Evolutionary conservation across 371 early-diverging fungal species (phyloP).

Genomic region (Mucor sp.): DNA sequence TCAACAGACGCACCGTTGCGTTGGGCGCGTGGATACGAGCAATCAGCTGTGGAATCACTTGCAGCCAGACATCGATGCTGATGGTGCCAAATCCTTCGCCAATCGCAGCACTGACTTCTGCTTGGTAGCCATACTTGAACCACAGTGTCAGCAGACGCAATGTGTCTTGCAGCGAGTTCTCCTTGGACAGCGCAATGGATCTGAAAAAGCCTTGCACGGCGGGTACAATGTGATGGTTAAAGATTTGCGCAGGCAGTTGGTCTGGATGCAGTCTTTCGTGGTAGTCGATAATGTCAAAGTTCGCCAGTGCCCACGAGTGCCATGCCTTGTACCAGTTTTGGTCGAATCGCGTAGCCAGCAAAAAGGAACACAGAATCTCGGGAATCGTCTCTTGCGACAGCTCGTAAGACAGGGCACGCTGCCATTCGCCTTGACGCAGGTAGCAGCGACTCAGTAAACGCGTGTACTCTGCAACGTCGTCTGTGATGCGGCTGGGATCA

Average conservation of each 20-base stretch:
- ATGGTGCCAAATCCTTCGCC: conserved; percentile 90
- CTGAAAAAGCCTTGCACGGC: conserved; percentile 86
- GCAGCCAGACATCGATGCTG: conserved; percentile 95
- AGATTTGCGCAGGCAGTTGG: conserved; percentile 55
- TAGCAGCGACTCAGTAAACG: conserved; percentile 87
- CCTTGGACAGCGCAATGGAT: conserved; percentile 91
- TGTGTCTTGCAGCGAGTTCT: conserved; percentile 95
- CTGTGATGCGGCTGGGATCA: conserved; percentile 52
- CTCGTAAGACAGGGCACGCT: conserved; percentile 78
- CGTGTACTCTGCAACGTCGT: conserved; percentile 56
- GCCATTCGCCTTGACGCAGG: conserved; percentile 94
- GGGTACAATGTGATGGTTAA: conserved; percentile 71
- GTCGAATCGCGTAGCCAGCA: conserved; percentile 90
- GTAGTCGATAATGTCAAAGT: conserved; percentile 87
- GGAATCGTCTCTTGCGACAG: conserved; percentile 76
- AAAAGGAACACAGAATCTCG: conserved; percentile 81
- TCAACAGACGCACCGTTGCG: conserved; percentile 81
- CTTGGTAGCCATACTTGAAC: conserved; percentile 95
- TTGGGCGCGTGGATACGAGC: conserved; percentile 92
- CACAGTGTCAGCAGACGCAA: conserved; percentile 92
- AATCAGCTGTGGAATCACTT: conserved; percentile 98
- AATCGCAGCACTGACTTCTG: conserved; percentile 87
- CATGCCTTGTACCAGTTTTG: conserved; percentile 97
- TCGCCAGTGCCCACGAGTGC: conserved; percentile 97
- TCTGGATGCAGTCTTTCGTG: conserved; percentile 67